Evolutionary conservation across 164 flowering plant species (phyloP).

Genomic region (Vitis riparia): DNA sequence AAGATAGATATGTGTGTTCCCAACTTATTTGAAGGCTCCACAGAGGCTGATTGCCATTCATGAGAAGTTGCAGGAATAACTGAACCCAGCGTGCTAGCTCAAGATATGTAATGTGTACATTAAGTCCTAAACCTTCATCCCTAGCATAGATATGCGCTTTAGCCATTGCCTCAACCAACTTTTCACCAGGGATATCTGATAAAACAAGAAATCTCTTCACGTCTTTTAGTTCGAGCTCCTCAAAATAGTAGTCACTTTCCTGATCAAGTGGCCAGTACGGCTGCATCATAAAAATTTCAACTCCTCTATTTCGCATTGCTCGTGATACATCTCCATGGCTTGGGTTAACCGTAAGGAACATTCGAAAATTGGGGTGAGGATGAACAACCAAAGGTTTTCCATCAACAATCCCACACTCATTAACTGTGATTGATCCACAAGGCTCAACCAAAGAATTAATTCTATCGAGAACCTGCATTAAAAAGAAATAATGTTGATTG

Average conservation of each 20-base stretch:
- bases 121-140: conserved; percentile 43
- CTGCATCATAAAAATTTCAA: conserved; percentile 82
- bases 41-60: conserved; percentile 54
- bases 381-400: conserved; percentile 74
- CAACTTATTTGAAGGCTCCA: conserved; percentile 89
- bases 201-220: conserved; percentile 65
- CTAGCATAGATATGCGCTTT: conserved; percentile 70
- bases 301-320: conserved; percentile 98
- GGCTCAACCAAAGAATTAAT: conserved; percentile 94
- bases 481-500: not conserved
- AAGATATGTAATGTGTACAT: conserved; percentile 56
- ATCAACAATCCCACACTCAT: conserved; percentile 89
- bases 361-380: conserved; percentile 81
- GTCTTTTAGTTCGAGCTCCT: conserved; percentile 50
- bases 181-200: conserved; percentile 61
- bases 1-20: conserved; percentile 85
- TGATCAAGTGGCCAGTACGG: conserved; percentile 56
- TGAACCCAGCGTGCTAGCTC: conserved; percentile 92
- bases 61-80: conserved; percentile 72
- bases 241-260: conserved; percentile 12
- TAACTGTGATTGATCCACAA: conserved; percentile 76
- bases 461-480: conserved; percentile 87
- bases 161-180: conserved; percentile 74
- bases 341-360: conserved; percentile 93
- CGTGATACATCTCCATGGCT: conserved; percentile 87